Evolutionary conservation across 2,329 filamentous ascomycete species (phyloP).

Genomic region (Monilinia polystroma): DNA sequence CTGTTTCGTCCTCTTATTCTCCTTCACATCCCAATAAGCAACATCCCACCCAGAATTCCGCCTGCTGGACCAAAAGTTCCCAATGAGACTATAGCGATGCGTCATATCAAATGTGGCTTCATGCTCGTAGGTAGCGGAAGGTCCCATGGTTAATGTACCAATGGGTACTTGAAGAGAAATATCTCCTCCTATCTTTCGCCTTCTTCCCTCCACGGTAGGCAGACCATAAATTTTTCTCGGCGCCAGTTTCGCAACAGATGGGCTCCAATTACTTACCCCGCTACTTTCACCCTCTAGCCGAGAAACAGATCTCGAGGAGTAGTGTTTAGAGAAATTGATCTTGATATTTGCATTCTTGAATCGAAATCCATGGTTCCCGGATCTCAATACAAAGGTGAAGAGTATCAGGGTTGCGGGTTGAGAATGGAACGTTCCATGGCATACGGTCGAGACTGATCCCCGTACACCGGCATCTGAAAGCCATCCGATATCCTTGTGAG

Average conservation of each 20-base stretch:
- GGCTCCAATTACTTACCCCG: not conserved
- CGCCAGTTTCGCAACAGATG: constrained; percentile 25
- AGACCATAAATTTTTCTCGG: constrained; percentile 30
- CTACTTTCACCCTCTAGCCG: not conserved
- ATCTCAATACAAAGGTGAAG: constrained; percentile 37
- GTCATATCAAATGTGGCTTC: constrained; percentile 25
- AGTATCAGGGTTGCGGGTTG: constrained; percentile 24
- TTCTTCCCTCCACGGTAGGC: constrained; percentile 21
- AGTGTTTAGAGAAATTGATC: constrained; percentile 25
- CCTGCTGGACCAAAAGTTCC: constrained; percentile 27
- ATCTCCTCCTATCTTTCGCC: constrained; percentile 23
- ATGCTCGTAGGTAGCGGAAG: constrained; percentile 7
- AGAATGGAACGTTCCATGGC: constrained; percentile 26
- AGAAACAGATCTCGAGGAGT: not conserved
- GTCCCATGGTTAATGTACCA: constrained; percentile 25
- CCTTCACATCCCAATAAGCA: constrained; percentile 28
- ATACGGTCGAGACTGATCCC: constrained; percentile 27
- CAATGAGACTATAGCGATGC: constrained; percentile 23
- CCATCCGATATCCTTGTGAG: constrained; percentile 56
- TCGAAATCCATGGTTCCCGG: constrained; percentile 26
- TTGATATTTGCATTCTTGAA: constrained; percentile 30
- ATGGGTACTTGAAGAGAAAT: constrained; percentile 25
- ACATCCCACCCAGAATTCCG: constrained; percentile 25
- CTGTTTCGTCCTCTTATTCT: constrained; percentile 27
- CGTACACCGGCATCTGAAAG: constrained; percentile 27